Evolutionary conservation across 192 early-diverging fungal genomes (phyloP).

Genomic region (Backusella morwellensis): DNA sequence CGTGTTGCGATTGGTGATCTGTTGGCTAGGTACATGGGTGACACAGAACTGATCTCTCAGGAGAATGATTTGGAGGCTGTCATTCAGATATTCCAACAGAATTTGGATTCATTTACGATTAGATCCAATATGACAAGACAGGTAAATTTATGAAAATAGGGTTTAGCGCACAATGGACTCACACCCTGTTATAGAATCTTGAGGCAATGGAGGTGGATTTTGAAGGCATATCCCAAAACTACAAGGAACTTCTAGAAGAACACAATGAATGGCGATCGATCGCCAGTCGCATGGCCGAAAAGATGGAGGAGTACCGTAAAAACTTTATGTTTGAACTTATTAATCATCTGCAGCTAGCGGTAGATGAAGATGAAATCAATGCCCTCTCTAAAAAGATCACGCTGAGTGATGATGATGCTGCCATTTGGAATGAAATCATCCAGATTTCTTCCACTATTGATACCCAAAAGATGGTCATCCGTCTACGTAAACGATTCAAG

Average conservation of each 20-base stretch:
- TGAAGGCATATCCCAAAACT: background rate
- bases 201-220: background rate
- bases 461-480: slow-evolving; percentile 22
- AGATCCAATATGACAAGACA: background rate
- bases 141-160: background rate
- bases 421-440: slow-evolving; percentile 22
- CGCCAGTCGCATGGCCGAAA: slow-evolving; percentile 21
- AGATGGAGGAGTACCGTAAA: slow-evolving; percentile 25
- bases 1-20: background rate
- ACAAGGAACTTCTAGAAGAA: slow-evolving; percentile 15
- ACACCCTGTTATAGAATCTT: background rate
- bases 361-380: slow-evolving; percentile 24
- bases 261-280: slow-evolving; percentile 14
- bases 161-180: background rate
- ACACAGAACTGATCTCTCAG: background rate
- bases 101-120: background rate
- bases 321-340: slow-evolving; percentile 22
- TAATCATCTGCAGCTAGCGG: slow-evolving; percentile 28
- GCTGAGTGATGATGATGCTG: slow-evolving; percentile 15
- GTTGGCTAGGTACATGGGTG: background rate
- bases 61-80: background rate
- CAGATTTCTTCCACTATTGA: slow-evolving; percentile 19
- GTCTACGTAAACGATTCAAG: slow-evolving; percentile 22
- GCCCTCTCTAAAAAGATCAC: slow-evolving; percentile 7
- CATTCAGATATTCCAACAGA: background rate